phyloP scores from a whole-genome alignment of 139 green algal genomes.

The Chlorella sp. region DNA sequence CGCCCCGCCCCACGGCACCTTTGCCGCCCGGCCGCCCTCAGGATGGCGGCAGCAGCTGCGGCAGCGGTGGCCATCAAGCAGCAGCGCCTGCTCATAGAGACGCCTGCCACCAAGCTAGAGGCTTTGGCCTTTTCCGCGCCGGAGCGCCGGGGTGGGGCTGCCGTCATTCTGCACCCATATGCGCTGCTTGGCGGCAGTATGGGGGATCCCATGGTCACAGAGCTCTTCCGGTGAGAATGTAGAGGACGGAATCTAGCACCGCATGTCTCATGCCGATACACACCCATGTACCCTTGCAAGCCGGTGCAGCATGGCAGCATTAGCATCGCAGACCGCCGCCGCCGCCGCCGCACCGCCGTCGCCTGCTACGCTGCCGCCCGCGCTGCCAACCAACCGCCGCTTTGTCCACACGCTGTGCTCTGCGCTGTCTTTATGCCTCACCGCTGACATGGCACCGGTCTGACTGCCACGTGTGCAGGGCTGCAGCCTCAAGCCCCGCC shows the following conservation, averaged over 20 bases:
- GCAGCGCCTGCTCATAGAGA: constrained; percentile 3
- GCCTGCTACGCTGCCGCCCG: no score
- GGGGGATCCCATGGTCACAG: constrained; percentile 40
- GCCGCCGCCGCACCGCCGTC: neutral
- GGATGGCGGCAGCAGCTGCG: no score
- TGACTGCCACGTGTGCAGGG: neutral
- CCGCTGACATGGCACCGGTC: neutral
- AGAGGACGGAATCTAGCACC: neutral
- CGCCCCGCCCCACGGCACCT: no score
- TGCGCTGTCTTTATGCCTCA: neutral
- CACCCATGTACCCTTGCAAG: neutral
- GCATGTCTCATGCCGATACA: neutral
- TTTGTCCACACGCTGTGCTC: neutral
- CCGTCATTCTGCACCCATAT: constrained; percentile 47
- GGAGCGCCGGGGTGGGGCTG: neutral
- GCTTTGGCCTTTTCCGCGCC: neutral
- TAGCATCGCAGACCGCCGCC: no score
- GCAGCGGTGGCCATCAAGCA: neutral
- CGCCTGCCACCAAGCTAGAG: neutral
- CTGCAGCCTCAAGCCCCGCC: constrained; percentile 1
- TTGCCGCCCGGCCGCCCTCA: no score
- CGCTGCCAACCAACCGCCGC: neutral
- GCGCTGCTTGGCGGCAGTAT: constrained; percentile 41
- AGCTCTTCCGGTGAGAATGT: constrained; percentile 33
- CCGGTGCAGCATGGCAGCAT: neutral